phyloP scores from a whole-genome alignment of 2,329 filamentous ascomycete genomes.

The Cladophialophora immunda region DNA sequence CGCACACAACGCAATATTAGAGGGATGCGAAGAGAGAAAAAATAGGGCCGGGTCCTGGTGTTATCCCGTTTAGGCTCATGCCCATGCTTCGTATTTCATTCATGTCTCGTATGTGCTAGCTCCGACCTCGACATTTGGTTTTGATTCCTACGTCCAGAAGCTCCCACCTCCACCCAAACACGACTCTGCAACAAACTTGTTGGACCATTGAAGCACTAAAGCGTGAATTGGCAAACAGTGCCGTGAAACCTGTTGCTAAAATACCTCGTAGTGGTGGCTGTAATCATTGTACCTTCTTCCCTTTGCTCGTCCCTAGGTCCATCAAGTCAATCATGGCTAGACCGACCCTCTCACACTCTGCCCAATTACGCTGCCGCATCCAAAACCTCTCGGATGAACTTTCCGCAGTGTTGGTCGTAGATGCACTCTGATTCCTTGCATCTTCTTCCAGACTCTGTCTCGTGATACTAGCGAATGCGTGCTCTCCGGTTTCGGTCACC shows the following conservation, averaged over 20 bases:
- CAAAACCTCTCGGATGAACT: constrained; percentile 52
- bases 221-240: neutral
- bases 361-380: constrained; percentile 55
- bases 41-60: too few relatives aligned
- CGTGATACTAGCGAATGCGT: constrained; percentile 44
- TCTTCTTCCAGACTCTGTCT: constrained; percentile 54
- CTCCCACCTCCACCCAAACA: neutral
- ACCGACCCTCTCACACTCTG: constrained; percentile 52
- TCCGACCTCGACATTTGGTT: neutral
- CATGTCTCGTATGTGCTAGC: neutral
- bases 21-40: too few relatives aligned
- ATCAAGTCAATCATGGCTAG: constrained; percentile 50
- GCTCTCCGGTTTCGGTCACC: constrained; percentile 63
- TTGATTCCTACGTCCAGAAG: neutral
- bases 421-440: constrained; percentile 47
- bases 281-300: constrained; percentile 27
- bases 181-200: neutral
- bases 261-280: neutral
- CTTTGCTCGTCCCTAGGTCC: constrained; percentile 36
- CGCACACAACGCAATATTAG: too few relatives aligned
- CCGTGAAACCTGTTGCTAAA: neutral
- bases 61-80: neutral
- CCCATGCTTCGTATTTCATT: neutral
- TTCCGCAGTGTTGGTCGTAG: constrained; percentile 44
- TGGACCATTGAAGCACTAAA: neutral